A percentile compares a stretch with the other conserved stretches of the same genome.
phyloP scores from a whole-genome alignment of 306 rosid genomes.

The Quercus aquifolioides region DNA sequence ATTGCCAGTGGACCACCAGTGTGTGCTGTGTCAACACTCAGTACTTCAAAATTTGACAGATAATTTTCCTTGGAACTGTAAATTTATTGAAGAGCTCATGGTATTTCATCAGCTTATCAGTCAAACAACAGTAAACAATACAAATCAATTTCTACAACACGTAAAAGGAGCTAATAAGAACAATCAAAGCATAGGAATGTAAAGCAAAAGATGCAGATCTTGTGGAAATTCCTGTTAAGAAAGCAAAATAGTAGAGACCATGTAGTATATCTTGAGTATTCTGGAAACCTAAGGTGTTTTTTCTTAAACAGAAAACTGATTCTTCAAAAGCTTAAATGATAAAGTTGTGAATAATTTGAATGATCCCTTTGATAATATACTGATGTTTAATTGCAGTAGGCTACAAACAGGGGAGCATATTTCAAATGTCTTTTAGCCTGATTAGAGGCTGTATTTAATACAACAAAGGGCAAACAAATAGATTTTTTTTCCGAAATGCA shows the following conservation, averaged over 20 bases:
- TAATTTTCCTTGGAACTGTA: not conserved
- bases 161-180: no score
- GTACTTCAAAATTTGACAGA: not conserved
- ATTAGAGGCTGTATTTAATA: conserved; percentile 31
- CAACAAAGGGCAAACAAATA: conserved; percentile 32
- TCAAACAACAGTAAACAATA: not conserved
- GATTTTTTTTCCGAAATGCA: conserved; percentile 14
- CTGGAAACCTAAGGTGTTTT: not conserved
- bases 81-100: not conserved
- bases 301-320: not conserved
- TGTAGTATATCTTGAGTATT: not conserved
- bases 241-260: not conserved
- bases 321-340: not conserved
- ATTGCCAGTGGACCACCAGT: not conserved
- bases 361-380: not conserved
- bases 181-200: not conserved
- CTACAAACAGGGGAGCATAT: conserved; percentile 29
- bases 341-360: not conserved
- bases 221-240: not conserved
- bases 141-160: not conserved
- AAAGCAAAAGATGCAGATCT: not conserved
- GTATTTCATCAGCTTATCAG: not conserved
- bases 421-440: conserved; percentile 25
- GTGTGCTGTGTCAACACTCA: not conserved
- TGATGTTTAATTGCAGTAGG: conserved; percentile 2